Evolutionary conservation across 441 rosid genomes (phyloP).

Genomic region (Aquilaria agallochum): DNA sequence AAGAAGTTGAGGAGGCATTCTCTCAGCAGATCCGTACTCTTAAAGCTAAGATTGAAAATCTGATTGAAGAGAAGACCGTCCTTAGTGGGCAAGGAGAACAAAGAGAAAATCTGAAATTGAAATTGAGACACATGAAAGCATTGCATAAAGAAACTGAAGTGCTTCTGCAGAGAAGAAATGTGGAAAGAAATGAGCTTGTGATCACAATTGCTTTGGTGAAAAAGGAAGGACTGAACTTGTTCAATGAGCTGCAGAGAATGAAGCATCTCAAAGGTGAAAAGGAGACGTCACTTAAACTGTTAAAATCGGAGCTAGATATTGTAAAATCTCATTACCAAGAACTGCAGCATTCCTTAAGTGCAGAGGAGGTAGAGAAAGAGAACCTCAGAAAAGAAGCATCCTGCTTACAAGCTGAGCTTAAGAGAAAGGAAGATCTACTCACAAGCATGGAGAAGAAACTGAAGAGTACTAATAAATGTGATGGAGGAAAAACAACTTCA

Average conservation of each 20-base stretch:
- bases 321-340: constrained; percentile 35
- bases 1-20: constrained; percentile 37
- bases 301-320: constrained; percentile 46
- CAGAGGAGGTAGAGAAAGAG: constrained; percentile 57
- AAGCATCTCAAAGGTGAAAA: constrained; percentile 46
- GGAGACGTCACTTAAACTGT: constrained; percentile 29
- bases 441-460: constrained; percentile 57
- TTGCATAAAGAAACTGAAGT: constrained; percentile 36
- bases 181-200: constrained; percentile 40
- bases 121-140: constrained; percentile 38
- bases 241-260: constrained; percentile 38
- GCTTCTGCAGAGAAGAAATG: constrained; percentile 34
- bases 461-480: constrained; percentile 48
- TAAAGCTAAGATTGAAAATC: constrained; percentile 48
- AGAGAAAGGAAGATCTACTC: constrained; percentile 63
- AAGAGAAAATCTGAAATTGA: constrained; percentile 35
- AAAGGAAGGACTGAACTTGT: constrained; percentile 44
- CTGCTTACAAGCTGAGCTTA: constrained; percentile 55
- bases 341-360: constrained; percentile 37
- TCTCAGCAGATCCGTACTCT: constrained; percentile 37
- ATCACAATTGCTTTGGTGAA: constrained; percentile 36
- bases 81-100: constrained; percentile 39
- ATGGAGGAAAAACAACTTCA: constrained; percentile 34
- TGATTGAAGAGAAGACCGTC: constrained; percentile 28
- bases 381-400: constrained; percentile 53